Percentiles rank a stretch among this genome's conserved stretches.
Conservation (phyloP, 108 stramenopile genomes). For the Chaetoceros tenuissimus region DNA sequence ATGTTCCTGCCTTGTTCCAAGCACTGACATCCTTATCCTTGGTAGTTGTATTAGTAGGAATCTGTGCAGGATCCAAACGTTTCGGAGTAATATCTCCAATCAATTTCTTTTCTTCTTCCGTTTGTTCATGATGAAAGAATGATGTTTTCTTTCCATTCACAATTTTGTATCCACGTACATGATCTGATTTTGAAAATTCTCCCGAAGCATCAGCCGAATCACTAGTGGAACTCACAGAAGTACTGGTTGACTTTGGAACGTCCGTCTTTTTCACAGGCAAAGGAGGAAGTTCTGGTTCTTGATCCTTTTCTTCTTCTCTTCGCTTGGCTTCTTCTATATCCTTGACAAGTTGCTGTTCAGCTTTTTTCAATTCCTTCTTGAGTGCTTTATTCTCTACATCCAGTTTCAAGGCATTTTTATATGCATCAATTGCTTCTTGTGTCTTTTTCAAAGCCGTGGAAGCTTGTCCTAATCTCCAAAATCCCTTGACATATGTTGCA, state of each 20-base stretch:
- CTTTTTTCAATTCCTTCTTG: constrained; percentile 54
- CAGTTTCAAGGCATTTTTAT: constrained; percentile 38
- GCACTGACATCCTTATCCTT: constrained; percentile 30
- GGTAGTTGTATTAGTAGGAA: constrained; percentile 4
- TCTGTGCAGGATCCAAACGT: constrained; percentile 31
- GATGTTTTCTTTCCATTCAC: constrained; percentile 93
- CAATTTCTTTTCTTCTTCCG: constrained; percentile 81
- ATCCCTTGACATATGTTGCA: constrained; percentile 64
- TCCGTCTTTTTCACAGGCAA: constrained; percentile 1
- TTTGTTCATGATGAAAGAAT: constrained; percentile 94
- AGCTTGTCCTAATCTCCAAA: constrained; percentile 73
- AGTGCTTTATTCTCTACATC: constrained; percentile 71
- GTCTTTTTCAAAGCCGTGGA: constrained; percentile 28
- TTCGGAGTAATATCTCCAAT: constrained; percentile 90
- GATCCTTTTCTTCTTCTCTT: constrained; percentile 4
- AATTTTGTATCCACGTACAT: constrained; percentile 91
- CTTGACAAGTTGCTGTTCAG: constrained; percentile 29
- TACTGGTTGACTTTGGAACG: constrained; percentile 6
- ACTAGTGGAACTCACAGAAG: background rate
- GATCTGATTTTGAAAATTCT: constrained; percentile 64
- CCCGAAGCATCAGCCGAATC: constrained; percentile 1
- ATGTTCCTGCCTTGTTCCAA: constrained; percentile 93
- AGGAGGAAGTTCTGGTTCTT: constrained; percentile 1
- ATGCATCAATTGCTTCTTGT: constrained; percentile 45
- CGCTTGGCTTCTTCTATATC: constrained; percentile 10